These are phyloP conservation scores for Climacium dendroides DNA, from an alignment of 225 moss, liverwort and hornwort species.

Conservation along the genomic window DNA sequence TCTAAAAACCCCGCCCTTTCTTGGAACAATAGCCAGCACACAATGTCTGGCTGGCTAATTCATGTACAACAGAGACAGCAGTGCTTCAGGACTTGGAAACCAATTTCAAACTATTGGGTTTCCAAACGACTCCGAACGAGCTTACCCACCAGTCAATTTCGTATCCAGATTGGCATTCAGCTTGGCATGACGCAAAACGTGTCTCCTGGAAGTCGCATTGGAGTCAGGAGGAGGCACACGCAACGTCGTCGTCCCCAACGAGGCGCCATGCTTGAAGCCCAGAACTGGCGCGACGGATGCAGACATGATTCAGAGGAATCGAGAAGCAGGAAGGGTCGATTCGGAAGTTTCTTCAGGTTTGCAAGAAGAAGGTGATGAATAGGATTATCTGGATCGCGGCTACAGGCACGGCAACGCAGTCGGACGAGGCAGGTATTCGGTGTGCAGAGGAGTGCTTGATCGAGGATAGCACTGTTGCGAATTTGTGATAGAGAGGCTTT, in stretches of 20 bases:
- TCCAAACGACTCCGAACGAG: not conserved
- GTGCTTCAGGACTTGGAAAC: not conserved
- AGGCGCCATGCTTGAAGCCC: not conserved
- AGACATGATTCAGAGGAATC: not conserved
- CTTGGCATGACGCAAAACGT: not conserved
- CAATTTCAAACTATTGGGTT: not conserved
- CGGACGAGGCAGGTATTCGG: not conserved
- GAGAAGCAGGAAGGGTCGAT: not conserved
- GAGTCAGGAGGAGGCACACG: not conserved
- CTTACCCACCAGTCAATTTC: not conserved
- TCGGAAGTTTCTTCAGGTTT: not conserved
- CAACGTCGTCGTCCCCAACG: not conserved
- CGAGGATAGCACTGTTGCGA: not conserved
- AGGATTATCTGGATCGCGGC: not conserved
- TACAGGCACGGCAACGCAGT: not conserved
- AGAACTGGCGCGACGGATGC: not conserved
- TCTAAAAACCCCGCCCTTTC: not conserved
- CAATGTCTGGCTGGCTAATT: not conserved
- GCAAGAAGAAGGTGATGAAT: not conserved
- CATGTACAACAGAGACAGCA: not conserved
- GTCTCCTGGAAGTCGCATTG: not conserved
- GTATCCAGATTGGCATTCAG: not conserved
- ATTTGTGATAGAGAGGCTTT: not conserved
- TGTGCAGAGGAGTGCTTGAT: too few species aligned
- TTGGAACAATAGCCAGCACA: not conserved